Evolutionary conservation across 148 eudicot species (phyloP).

Genomic region (Chenopodium suecicum): DNA sequence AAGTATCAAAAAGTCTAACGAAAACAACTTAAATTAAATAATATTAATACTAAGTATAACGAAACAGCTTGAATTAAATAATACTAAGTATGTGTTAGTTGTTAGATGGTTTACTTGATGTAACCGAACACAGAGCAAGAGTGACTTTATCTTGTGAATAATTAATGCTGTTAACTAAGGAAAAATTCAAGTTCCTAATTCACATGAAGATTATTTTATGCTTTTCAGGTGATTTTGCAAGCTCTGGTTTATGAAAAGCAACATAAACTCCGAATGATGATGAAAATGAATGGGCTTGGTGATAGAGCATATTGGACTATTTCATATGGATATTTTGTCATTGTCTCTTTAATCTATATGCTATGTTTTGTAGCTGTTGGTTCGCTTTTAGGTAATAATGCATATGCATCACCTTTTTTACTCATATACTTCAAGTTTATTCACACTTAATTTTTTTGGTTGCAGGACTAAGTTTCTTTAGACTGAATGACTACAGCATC

Average conservation of each 20-base stretch:
- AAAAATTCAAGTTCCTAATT: background rate
- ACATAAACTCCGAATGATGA: constrained; percentile 78
- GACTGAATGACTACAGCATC: constrained; percentile 62
- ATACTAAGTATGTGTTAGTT: no score
- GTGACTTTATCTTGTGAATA: no score
- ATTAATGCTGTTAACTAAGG: no score
- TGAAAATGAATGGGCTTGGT: constrained; percentile 98
- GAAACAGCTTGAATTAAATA: no score
- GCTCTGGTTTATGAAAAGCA: constrained; percentile 87
- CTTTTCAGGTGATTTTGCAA: constrained; percentile 57
- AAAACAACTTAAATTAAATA: no score
- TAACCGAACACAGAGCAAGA: no score
- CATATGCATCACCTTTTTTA: constrained; percentile 3
- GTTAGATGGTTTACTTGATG: no score
- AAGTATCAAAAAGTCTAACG: no score
- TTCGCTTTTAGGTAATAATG: constrained; percentile 56
- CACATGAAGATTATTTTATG: background rate
- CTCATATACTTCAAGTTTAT: background rate
- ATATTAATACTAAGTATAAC: no score
- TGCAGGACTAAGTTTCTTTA: constrained; percentile 71
- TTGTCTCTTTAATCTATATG: constrained; percentile 65
- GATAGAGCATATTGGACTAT: constrained; percentile 88
- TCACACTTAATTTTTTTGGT: background rate
- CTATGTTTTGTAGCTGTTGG: constrained; percentile 74
- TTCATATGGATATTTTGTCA: constrained; percentile 69